Conservation (phyloP, 768 basidiomycete genomes). For the Lactarius pseudohatsudake region DNA sequence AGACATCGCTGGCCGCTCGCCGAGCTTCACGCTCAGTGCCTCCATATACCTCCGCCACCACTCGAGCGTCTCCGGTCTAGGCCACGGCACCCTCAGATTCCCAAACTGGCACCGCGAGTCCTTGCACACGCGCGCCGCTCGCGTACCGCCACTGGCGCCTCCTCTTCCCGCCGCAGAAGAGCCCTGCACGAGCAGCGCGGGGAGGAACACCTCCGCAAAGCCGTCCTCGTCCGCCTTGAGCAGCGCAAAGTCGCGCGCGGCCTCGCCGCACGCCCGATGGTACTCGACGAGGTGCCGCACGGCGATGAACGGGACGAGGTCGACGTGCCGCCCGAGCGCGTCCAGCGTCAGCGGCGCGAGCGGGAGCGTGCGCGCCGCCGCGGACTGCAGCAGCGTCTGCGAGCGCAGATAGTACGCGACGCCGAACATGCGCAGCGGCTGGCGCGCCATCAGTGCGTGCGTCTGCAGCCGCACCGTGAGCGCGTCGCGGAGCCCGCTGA, state of each 20-base stretch:
- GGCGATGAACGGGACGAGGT: constrained; percentile 17
- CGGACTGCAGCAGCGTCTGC: constrained; percentile 4
- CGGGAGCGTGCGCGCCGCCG: constrained; percentile 8
- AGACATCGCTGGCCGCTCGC: constrained; percentile 4
- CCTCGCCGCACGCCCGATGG: constrained; percentile 6
- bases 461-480: constrained; percentile 2
- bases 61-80: constrained; percentile 4
- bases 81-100: background rate
- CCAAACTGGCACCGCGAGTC: constrained; percentile 16
- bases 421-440: constrained; percentile 13
- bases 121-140: background rate
- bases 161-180: background rate
- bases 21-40: background rate
- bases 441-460: constrained; percentile 9
- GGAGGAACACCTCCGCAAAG: constrained; percentile 12
- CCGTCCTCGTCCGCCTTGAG: constrained; percentile 13
- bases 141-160: no score
- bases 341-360: constrained; percentile 12
- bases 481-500: constrained; percentile 6
- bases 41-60: constrained; percentile 15
- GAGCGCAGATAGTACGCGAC: constrained; percentile 11
- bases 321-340: constrained; percentile 14
- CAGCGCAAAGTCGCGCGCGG: constrained; percentile 3
- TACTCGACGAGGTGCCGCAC: constrained; percentile 15
- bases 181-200: background rate